Base-by-base conservation (phyloP, 2,329 filamentous ascomycete species). In the Pestalotiopsis sp. region DNA sequence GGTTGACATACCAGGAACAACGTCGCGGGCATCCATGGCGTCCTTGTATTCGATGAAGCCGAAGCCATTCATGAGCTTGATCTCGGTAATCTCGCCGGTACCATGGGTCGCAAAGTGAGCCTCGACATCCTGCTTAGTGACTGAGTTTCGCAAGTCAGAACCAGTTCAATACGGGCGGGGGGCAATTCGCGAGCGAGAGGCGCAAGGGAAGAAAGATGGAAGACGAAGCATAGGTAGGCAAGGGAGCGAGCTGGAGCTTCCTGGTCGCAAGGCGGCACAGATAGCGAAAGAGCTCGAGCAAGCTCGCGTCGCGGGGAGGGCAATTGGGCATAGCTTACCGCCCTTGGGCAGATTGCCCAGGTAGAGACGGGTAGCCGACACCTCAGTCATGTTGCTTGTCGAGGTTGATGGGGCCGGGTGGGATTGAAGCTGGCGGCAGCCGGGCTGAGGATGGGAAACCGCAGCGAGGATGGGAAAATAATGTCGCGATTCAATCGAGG, bases 1-100 rank as follows among this genome's bases (percentile, higher is more conserved):
- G 67, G 69, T 69, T 70, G 71, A 78, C 91, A 85, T 89, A 98
- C 96, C 95, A 83, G 96, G 96, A 78, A 99, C 96, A 73, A 99
- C 95, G 84, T 99, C 96, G 80, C 95, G 93, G 75, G 96, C 96
- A 85, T 99, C 96, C 92, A 98, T 93, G 69, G 94, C 91, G 85
- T 98, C 96, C 83, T 98, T 97, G 84, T 98, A 99, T 83, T 99
- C 96, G 80, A 99, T 97, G 86, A 99, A 99, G 81, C 96, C 96
- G 80, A 99, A 99, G 78, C 96, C 96, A 81, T 97, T 98, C 96
- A 99, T 99, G 73, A 99, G 90, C 87, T 99, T 99, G 85, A 99
- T 95, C 86, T 99, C 96, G 75, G 93, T 96, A 80, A 99, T 98
- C 82, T 97, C 94, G 82, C 96, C 96, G 76, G 94, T 95, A 80